Base-by-base conservation (phyloP, 352 stramenopile species). In the Phytopythium helicoides region DNA sequence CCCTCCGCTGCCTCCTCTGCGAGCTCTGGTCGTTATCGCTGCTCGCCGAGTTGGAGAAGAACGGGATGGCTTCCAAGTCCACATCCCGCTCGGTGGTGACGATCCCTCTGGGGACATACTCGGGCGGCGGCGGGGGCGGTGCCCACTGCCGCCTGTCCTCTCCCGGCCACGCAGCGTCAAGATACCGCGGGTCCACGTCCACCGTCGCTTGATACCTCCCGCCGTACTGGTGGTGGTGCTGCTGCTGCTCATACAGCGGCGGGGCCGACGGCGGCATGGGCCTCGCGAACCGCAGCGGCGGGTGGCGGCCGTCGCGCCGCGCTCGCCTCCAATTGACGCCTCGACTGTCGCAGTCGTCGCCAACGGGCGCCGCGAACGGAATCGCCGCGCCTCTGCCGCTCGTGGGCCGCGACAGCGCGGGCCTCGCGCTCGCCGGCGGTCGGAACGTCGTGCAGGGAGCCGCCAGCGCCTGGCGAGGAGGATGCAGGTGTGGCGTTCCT, bases 351-450 rank as follows among this genome's bases (percentile, higher is more conserved):
- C 38, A 39, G 18, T 51, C 45, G 19, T 19, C 10, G 11, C n/a
- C 26, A 9, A 51, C 45, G 19, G 45, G 28, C 18, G 45, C 45
- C 45, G 45, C 45, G n/a, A 51, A 51, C 2, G 45, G 45, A 33
- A 51, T 51, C 28, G 25, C 45, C 10, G 40, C 3, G 12, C 15
- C 16, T n/a, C 16, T 23, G 25, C 28, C n/a, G 44, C 15, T 36
- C 12, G 25, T 31, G 22, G 3, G 15, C 42, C 9, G 25, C 16
- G 22, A 19, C 14, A 35, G 34, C 21, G 5, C 10, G 22, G 41
- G 40, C 15, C 12, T 9, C 40, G 37, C 37, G 38, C n/a, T 44
- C 18, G 38, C 7, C 14, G 41, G 41, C 6, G n/a, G n/a, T n/a
- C n/a, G n/a, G n/a, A n/a, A n/a, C n/a, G n/a, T n/a, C n/a, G n/a